Conservation (phyloP, 768 basidiomycete genomes). For the Suillus lakei region DNA sequence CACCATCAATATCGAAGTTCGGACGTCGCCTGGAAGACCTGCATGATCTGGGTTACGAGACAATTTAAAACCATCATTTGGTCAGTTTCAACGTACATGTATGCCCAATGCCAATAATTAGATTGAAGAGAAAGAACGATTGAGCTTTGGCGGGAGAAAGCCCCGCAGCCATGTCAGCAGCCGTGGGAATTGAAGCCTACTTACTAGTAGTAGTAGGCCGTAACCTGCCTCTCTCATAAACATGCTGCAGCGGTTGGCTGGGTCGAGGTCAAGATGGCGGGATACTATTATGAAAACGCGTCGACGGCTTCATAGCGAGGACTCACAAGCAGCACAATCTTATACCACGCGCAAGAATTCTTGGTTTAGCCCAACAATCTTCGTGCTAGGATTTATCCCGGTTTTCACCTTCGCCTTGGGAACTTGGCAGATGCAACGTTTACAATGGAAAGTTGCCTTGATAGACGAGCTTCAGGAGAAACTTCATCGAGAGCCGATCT, state of each 20-base stretch:
- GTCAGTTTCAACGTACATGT: constrained; percentile 15
- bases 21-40: constrained; percentile 41
- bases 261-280: constrained; percentile 16
- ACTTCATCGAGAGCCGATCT: constrained; percentile 75
- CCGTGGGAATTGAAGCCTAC: background rate
- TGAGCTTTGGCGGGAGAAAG: background rate
- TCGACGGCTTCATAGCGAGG: constrained; percentile 21
- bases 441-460: constrained; percentile 93
- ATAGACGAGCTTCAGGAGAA: constrained; percentile 96
- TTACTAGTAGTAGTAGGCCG: background rate
- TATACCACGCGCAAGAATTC: constrained; percentile 65
- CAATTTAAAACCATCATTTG: background rate
- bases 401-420: constrained; percentile 90
- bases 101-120: constrained; percentile 14
- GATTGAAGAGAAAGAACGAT: background rate
- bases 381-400: constrained; percentile 84
- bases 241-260: constrained; percentile 5
- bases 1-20: constrained; percentile 74
- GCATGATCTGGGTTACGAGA: constrained; percentile 10
- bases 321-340: constrained; percentile 39
- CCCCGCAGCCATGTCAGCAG: background rate
- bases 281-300: constrained; percentile 11
- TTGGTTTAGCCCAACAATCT: constrained; percentile 71
- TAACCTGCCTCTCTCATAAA: background rate
- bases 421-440: constrained; percentile 90